Percentiles rank a stretch among this genome's conserved stretches.
These are phyloP conservation scores for Heliosperma pusillum DNA, from an alignment of 148 eudicot genomes.

Conservation along the genomic window DNA sequence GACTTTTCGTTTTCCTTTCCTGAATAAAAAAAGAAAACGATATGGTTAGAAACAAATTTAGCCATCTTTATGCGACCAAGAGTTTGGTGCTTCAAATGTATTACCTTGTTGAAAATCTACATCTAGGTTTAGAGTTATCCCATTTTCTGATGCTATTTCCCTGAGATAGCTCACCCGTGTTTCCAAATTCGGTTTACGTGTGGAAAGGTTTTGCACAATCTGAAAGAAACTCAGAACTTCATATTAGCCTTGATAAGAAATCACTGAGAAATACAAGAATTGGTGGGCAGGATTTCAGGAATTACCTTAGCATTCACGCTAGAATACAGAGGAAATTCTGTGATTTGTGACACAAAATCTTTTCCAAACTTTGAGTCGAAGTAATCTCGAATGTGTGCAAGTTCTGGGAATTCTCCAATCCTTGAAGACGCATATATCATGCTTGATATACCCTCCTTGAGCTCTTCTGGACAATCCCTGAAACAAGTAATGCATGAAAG, in stretches of 20 bases:
- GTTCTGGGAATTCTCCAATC: conserved; percentile 57
- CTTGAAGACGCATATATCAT: conserved; percentile 58
- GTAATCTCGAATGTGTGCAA: conserved; percentile 41
- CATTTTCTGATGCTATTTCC: conserved; percentile 42
- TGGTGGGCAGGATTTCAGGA: background rate
- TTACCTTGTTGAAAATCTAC: conserved; percentile 20
- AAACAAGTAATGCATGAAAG: conserved; percentile 5
- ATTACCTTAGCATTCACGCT: conserved; percentile 46
- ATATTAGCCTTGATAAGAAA: background rate
- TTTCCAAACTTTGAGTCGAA: conserved; percentile 45
- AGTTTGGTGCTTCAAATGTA: background rate
- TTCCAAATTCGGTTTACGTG: conserved; percentile 40
- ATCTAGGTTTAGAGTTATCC: conserved; percentile 26
- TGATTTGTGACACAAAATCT: conserved; percentile 34
- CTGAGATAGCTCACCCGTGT: conserved; percentile 29
- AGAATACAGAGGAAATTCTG: conserved; percentile 39
- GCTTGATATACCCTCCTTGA: conserved; percentile 49
- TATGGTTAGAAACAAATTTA: background rate
- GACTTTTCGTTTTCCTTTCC: conserved; percentile 11
- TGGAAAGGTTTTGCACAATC: conserved; percentile 42
- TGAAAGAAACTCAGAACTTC: conserved; percentile 13
- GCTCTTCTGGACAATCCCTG: conserved; percentile 54
- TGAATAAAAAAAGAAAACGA: conserved; percentile 8
- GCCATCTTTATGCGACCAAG: background rate
- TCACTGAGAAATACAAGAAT: background rate